A percentile compares a stretch with the other conserved stretches of the same genome.
Conservation (phyloP, 1,139 yeast species). For the Geotrichum restrictum region DNA sequence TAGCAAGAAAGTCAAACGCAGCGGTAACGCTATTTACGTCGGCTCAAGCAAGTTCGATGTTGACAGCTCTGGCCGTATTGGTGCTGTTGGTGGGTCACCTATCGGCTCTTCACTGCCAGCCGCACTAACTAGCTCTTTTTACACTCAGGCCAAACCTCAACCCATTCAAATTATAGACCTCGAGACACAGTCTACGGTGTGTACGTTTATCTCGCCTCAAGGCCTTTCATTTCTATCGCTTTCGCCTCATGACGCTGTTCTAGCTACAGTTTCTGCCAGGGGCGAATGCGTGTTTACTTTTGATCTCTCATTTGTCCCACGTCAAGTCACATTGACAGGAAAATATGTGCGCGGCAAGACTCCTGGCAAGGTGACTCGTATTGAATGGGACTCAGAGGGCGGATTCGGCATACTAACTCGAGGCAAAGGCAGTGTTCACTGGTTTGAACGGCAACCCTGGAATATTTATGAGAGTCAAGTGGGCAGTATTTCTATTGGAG, state of each 20-base stretch:
- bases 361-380: conserved; percentile 51
- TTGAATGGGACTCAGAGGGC: conserved; percentile 50
- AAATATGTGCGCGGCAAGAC: conserved; percentile 64
- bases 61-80: conserved; percentile 13
- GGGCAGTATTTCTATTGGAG: conserved; percentile 22
- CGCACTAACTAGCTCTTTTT: conserved; percentile 24
- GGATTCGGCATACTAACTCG: conserved; percentile 57
- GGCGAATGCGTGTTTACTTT: conserved; percentile 65
- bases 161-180: conserved; percentile 46
- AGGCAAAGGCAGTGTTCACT: conserved; percentile 59
- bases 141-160: conserved; percentile 19
- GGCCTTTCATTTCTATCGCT: conserved; percentile 60
- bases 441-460: conserved; percentile 43
- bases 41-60: conserved; percentile 14
- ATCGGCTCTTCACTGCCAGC: conserved; percentile 8
- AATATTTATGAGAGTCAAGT: conserved; percentile 5
- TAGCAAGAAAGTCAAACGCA: conserved; percentile 13
- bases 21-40: conserved; percentile 13
- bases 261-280: conserved; percentile 54
- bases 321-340: conserved; percentile 53
- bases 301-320: conserved; percentile 56
- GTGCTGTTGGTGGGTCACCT: neutral
- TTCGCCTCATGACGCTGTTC: conserved; percentile 58
- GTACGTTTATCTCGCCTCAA: conserved; percentile 55
- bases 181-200: conserved; percentile 44